Percentiles rank a stretch among this genome's conserved stretches.
phyloP scores from a whole-genome alignment of 2,329 filamentous ascomycete genomes.

The Juglanconis oblonga region DNA sequence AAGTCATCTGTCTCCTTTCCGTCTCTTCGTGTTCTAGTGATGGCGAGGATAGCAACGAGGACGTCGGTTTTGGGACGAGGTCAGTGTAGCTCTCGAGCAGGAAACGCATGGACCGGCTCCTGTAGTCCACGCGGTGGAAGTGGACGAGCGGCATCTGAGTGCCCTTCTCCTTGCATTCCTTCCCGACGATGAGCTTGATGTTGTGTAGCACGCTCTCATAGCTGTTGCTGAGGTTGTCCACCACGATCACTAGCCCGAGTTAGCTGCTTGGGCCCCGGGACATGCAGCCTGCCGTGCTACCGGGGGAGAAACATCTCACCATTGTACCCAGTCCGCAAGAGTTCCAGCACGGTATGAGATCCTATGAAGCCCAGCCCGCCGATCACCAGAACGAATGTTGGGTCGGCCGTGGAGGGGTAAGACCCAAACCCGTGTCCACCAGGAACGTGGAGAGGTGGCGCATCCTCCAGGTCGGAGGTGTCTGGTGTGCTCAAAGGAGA shows the following conservation, averaged over 20 bases:
- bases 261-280: neutral
- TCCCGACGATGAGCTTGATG: slow-evolving; percentile 27
- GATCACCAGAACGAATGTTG: slow-evolving; percentile 43
- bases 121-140: slow-evolving; percentile 38
- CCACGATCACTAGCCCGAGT: slow-evolving; percentile 36
- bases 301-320: slow-evolving; percentile 21
- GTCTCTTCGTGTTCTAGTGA: neutral
- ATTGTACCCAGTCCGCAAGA: slow-evolving; percentile 52
- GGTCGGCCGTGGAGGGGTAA: slow-evolving; percentile 13
- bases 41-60: neutral
- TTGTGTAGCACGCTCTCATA: slow-evolving; percentile 29
- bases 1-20: slow-evolving; percentile 17
- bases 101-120: slow-evolving; percentile 34
- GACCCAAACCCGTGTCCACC: slow-evolving; percentile 10
- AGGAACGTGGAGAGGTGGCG: slow-evolving; percentile 9
- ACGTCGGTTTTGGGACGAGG: slow-evolving; percentile 12
- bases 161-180: slow-evolving; percentile 25
- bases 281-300: neutral
- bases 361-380: slow-evolving; percentile 55
- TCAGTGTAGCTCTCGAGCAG: slow-evolving; percentile 35
- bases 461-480: slow-evolving; percentile 18
- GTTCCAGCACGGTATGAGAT: slow-evolving; percentile 52
- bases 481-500: slow-evolving; percentile 19
- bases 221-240: slow-evolving; percentile 45
- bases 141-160: slow-evolving; percentile 27